phyloP scores from a whole-genome alignment of 768 basidiomycete species.

The Pleurotus pulmonarius region DNA sequence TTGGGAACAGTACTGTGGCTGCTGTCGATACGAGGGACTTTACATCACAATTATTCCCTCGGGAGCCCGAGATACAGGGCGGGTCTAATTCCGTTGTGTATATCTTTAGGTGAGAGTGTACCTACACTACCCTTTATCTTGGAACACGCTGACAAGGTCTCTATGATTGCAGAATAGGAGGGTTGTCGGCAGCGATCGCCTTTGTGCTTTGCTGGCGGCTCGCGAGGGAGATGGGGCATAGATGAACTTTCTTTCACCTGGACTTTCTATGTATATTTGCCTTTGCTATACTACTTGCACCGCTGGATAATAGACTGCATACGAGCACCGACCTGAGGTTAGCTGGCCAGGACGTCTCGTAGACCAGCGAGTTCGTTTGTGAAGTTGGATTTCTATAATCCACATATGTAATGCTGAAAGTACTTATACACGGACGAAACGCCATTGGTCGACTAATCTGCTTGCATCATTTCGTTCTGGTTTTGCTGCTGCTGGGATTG shows the following conservation, averaged over 20 bases:
- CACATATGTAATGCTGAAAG: too few species aligned
- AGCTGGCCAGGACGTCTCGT: too few species aligned
- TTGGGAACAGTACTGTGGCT: conserved; percentile 9
- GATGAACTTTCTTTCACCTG: conserved; percentile 16
- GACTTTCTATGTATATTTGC: not conserved
- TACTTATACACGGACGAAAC: too few species aligned
- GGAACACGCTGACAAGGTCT: not conserved
- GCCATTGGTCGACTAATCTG: not conserved
- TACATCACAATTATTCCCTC: conserved; percentile 11
- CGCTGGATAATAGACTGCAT: too few species aligned
- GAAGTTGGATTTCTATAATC: too few species aligned
- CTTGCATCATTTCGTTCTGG: not conserved
- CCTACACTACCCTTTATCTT: not conserved
- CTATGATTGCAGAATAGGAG: conserved; percentile 44
- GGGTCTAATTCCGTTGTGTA: conserved; percentile 71
- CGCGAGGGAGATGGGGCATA: conserved; percentile 47
- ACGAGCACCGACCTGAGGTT: too few species aligned
- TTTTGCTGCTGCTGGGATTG: conserved; percentile 49
- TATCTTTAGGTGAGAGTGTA: conserved; percentile 65
- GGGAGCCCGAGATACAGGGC: conserved; percentile 15
- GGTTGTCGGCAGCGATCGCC: conserved; percentile 49
- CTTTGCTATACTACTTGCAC: not conserved
- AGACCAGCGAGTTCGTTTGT: too few species aligned
- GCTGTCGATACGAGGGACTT: conserved; percentile 3
- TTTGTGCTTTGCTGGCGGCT: conserved; percentile 53